Percentiles rank a stretch among this genome's conserved stretches.
Evolutionary conservation across 495 filamentous ascomycete genomes (phyloP).

Genomic region (Tuber indicum): DNA sequence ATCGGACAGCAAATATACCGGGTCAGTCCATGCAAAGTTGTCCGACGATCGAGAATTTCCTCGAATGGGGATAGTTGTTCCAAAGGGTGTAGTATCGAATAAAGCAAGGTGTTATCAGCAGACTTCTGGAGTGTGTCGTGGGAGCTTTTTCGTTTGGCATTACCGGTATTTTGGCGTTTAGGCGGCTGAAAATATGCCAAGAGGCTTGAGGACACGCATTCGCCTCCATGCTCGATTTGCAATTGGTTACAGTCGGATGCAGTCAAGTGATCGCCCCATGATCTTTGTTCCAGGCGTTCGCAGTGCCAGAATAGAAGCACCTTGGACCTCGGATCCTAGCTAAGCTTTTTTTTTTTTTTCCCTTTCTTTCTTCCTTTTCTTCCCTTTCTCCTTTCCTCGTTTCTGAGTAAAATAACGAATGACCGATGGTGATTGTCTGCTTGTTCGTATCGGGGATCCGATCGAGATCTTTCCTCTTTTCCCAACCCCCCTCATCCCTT

Average conservation of each 20-base stretch:
- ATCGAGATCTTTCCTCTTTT: not conserved
- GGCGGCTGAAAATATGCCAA: slow-evolving; percentile 31
- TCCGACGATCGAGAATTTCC: not conserved
- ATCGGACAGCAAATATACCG: not conserved
- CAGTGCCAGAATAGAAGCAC: not conserved
- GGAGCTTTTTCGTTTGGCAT: not conserved
- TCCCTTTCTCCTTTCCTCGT: not conserved
- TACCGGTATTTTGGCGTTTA: not conserved
- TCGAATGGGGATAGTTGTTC: not conserved
- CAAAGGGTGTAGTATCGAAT: not conserved
- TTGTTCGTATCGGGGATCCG: slow-evolving; percentile 4
- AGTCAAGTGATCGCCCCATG: not conserved
- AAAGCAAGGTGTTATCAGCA: not conserved
- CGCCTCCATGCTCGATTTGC: slow-evolving; percentile 4
- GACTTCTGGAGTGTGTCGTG: not conserved
- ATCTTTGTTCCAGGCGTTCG: not conserved
- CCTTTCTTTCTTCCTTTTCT: not conserved
- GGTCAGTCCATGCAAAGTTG: slow-evolving; percentile 12
- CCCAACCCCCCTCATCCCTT: not conserved
- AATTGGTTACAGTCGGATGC: not conserved
- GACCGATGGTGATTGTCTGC: not conserved
- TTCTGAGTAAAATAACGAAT: not conserved
- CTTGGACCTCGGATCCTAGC: not conserved
- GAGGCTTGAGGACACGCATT: slow-evolving; percentile 33
- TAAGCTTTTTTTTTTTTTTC: not conserved